Evolutionary conservation across 768 basidiomycete genomes (phyloP).

Genomic region (Suillus alpinus): DNA sequence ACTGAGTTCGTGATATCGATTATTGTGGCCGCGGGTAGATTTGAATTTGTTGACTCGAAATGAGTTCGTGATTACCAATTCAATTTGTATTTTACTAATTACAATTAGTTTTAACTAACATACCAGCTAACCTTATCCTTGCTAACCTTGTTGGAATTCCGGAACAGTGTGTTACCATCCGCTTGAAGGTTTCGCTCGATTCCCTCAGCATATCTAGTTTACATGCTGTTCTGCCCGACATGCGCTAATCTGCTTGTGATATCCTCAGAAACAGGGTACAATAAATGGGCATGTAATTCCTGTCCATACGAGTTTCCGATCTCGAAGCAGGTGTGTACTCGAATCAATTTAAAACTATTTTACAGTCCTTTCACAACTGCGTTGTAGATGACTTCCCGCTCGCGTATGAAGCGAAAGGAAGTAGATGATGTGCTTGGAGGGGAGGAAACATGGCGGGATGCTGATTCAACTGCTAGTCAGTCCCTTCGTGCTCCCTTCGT

Average conservation of each 20-base stretch:
- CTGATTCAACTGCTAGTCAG: constrained; percentile 80
- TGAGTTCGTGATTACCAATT: not conserved
- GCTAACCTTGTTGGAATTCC: not conserved
- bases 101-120: too few species aligned
- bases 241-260: constrained; percentile 87
- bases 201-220: not conserved
- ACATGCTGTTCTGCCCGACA: constrained; percentile 92
- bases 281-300: constrained; percentile 92
- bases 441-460: constrained; percentile 91
- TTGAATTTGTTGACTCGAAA: too few species aligned
- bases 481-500: not conserved
- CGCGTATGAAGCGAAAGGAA: constrained; percentile 80
- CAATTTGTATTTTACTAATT: not conserved
- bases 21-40: too few species aligned
- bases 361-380: not conserved
- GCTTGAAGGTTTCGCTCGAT: not conserved
- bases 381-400: constrained; percentile 84
- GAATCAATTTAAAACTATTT: not conserved
- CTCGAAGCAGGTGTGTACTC: constrained; percentile 57
- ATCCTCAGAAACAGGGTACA: constrained; percentile 72
- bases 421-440: constrained; percentile 96
- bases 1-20: too few species aligned
- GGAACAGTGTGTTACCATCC: not conserved
- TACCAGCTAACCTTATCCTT: not conserved
- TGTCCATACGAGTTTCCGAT: constrained; percentile 97